Base-by-base conservation (phyloP, 2,329 filamentous ascomycete species). In the Phialocephala subalpina region DNA sequence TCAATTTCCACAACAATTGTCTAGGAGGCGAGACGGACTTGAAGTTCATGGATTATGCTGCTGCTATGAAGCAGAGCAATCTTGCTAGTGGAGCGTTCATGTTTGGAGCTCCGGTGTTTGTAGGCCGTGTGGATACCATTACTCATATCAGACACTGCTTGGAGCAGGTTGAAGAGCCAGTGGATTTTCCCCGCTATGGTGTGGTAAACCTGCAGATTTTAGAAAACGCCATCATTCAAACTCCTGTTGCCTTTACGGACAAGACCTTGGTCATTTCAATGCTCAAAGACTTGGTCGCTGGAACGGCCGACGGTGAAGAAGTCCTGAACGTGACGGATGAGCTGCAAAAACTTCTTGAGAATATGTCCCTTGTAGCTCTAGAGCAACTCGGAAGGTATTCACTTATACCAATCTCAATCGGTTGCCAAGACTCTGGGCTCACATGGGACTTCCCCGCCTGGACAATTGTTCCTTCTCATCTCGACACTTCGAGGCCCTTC, bases 71-170 rank as follows among this genome's bases (percentile, higher is more conserved):
- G 25, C 56, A 58, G 3, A 38, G 33, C 35, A 58, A 58, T 27
- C 27, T 35, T 12, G 14, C 3, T n/a, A 38, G 36, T 38, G 14
- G 35, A 22, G 56, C 27, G 12, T 38, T 20, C 25, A n/a, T 58
- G 33, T 38, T 40, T 22, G 56, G 56, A 9, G 36, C 27, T 42
- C 35, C 56, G 1, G 36, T 42, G 6, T 40, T 58, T 16, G 36
- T 42, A 8, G 56, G 56, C 9, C 56, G 56, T 4, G 56, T 42
- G 6, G 56, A 58, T 42, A 58, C 56, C 3, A 38, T 35, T 22
- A 38, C 22, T 22, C 56, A 58, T 58, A 18, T 58, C n/a, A n/a
- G 36, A 40, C 20, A 38, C 18, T 22, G 20, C 14, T n/a, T 58
- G 11, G 25, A 40, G 33, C 29, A 58, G 9, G 18, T n/a, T 8